Evolutionary conservation across 2,329 filamentous ascomycete genomes (phyloP).

Genomic region (Fusarium oligoseptatum): DNA sequence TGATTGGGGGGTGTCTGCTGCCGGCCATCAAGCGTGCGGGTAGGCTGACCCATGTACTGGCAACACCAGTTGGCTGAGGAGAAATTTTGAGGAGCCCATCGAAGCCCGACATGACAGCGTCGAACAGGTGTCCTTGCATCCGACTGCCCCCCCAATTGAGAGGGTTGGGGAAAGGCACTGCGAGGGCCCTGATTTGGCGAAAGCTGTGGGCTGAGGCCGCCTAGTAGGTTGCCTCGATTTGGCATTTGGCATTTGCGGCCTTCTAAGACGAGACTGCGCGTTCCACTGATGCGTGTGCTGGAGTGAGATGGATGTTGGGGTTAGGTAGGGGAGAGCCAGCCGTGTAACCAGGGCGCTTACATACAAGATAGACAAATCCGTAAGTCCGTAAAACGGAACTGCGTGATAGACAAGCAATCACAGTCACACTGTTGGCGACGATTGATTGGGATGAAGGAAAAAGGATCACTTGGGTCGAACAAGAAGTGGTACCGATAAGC

Average conservation of each 20-base stretch:
- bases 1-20: constrained; percentile 25
- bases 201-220: constrained; percentile 25
- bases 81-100: constrained; percentile 8
- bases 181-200: constrained; percentile 37
- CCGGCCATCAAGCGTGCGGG: neutral
- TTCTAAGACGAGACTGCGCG: constrained; percentile 6
- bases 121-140: constrained; percentile 39
- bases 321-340: neutral
- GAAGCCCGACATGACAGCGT: constrained; percentile 28
- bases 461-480: neutral
- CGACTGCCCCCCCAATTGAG: constrained; percentile 39
- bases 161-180: constrained; percentile 24
- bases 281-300: neutral
- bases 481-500: constrained; percentile 9
- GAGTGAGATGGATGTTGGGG: neutral
- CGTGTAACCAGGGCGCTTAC: constrained; percentile 2
- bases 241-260: constrained; percentile 6
- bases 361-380: neutral
- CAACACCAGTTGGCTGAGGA: constrained; percentile 29
- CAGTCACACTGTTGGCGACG: constrained; percentile 11
- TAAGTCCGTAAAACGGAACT: neutral
- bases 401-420: constrained; percentile 10
- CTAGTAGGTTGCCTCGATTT: constrained; percentile 37
- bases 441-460: constrained; percentile 13
- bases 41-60: constrained; percentile 4